phyloP scores from a whole-genome alignment of 305 asterid genomes.

The Nicotiana rustica region DNA sequence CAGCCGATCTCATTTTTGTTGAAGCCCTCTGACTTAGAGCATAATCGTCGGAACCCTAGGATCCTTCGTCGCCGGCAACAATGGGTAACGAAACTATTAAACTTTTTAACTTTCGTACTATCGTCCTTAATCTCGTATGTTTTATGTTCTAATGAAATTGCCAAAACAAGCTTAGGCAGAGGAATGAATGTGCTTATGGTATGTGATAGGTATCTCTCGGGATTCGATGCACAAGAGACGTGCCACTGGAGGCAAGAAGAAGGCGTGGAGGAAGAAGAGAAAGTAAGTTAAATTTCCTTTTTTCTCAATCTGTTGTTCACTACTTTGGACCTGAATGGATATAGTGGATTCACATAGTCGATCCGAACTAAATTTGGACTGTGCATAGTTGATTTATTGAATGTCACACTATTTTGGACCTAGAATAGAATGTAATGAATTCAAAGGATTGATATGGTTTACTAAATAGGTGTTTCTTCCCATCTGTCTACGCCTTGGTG shows the following conservation, averaged over 20 bases:
- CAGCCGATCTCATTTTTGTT: neutral
- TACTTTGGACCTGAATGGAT: neutral
- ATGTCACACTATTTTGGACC: neutral
- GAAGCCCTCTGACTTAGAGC: neutral
- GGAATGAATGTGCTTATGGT: neutral
- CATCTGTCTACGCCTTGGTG: no score
- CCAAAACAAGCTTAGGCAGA: neutral
- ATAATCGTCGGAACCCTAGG: conserved; percentile 1
- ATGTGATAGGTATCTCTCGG: conserved; percentile 58
- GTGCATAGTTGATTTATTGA: neutral
- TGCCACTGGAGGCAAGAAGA: conserved; percentile 71
- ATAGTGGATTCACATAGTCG: neutral
- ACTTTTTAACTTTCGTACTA: neutral
- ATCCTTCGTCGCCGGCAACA: conserved; percentile 26
- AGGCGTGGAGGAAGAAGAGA: conserved; percentile 77
- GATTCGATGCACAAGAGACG: conserved; percentile 76
- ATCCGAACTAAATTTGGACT: neutral
- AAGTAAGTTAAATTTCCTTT: conserved; percentile 40
- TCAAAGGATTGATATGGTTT: neutral
- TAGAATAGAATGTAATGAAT: neutral
- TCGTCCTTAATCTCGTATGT: neutral
- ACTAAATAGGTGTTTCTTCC: neutral
- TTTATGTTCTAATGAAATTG: neutral
- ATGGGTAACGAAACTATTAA: neutral
- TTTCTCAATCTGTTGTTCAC: neutral